Evolutionary conservation across 1,284 basidiomycete species (phyloP).

Genomic region (Boletus semigastroideus): DNA sequence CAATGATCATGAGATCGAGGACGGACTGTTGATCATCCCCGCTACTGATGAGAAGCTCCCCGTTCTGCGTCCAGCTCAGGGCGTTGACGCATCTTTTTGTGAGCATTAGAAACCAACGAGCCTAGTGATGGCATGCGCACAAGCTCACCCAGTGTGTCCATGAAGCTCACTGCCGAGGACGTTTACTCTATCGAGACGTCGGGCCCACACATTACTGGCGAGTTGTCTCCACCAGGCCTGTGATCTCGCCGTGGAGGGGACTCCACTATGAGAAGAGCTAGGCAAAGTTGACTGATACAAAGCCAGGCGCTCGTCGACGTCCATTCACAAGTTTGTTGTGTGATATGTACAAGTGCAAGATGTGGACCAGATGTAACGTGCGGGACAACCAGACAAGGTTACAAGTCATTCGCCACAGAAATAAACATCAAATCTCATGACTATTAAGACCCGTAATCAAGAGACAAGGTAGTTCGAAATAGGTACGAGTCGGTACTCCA

Average conservation of each 20-base stretch:
- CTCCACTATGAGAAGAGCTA: slow-evolving; percentile 4
- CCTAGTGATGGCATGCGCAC: background rate
- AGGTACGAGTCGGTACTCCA: background rate
- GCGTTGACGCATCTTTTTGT: slow-evolving; percentile 79
- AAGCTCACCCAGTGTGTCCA: slow-evolving; percentile 71
- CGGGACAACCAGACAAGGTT: background rate
- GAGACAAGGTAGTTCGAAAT: background rate
- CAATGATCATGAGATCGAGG: slow-evolving; percentile 16
- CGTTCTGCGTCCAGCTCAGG: slow-evolving; percentile 78
- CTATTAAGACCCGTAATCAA: background rate
- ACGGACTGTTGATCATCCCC: slow-evolving; percentile 83
- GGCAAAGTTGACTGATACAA: slow-evolving; percentile 4
- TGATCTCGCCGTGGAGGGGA: slow-evolving; percentile 25
- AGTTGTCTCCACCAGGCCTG: slow-evolving; percentile 26
- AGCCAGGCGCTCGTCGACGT: slow-evolving; percentile 2
- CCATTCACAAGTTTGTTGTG: slow-evolving; percentile 16
- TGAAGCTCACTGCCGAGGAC: slow-evolving; percentile 57
- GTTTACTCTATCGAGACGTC: slow-evolving; percentile 51
- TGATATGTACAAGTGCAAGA: background rate
- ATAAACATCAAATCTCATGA: too few relatives aligned
- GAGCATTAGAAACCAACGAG: background rate
- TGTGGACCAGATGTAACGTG: background rate
- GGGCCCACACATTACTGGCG: slow-evolving; percentile 24
- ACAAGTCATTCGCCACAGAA: background rate
- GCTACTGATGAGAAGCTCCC: slow-evolving; percentile 71